Base-by-base conservation (phyloP, 2,329 filamentous ascomycete species). In the Pseudohalonectria lignicola region DNA sequence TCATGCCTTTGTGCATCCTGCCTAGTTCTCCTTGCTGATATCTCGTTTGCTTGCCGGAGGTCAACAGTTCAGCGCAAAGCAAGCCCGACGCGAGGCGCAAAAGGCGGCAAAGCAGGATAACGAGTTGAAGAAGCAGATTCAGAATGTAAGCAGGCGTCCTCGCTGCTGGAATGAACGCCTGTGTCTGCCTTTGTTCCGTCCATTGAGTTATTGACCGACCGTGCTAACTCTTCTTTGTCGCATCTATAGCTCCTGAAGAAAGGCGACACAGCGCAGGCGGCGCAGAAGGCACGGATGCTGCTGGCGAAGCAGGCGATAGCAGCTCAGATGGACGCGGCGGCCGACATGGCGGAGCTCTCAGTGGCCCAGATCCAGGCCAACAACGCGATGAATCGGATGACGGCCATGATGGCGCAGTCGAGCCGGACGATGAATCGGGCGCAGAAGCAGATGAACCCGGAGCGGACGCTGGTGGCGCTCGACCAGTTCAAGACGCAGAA, bases 361-460 rank as follows among this genome's bases (percentile, higher is more conserved):
- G 67, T 69, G 34, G 68, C 71, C 3, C 73, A 77, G 62, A 76
- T 78, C 55, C 71, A 77, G 60, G 72, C 73, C 52, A 77, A 77
- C 59, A 77, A 76, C 47, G 62, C 71, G 40, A 76, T 77, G 72
- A 77, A 77, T 59, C 69, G 72, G 46, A 77, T 77, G 73, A 76
- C 73, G 41, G 57, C 69, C 50, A 76, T 76, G 71, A 76, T 77
- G 71, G 67, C 66, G 18, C 69, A 72, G 55, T 74, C 70, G 4
- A 73, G 69, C 26, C 61, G 65, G 35, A 74, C 71, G 9, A 76
- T 77, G 73, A 66, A 61, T 43, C 63, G 66, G 7, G 73, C 74
- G 2, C 73, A 76, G 60, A 66, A 64, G 51, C 74, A 59, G 46
- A 69, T 70, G 51, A 77, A 76, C 49, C 71, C 73, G 1, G 74